These are phyloP conservation scores for Helichrysum umbraculigerum DNA, from an alignment of 129 eudicot genomes.

Conservation along the genomic window DNA sequence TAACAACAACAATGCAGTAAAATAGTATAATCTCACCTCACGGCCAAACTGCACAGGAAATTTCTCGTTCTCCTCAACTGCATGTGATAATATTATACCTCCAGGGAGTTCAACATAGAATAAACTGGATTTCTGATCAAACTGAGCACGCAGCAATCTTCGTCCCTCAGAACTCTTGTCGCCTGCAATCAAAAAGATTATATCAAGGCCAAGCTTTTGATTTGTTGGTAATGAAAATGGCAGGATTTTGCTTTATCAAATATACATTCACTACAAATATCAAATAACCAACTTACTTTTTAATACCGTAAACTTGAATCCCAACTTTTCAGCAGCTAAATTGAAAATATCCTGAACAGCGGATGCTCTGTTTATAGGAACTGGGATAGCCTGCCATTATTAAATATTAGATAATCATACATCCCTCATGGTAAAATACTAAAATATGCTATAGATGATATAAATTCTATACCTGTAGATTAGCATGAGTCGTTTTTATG, in stretches of 20 bases:
- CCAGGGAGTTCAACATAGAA: conserved; percentile 95
- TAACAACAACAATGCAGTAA: neutral
- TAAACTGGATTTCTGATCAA: conserved; percentile 59
- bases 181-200: conserved; percentile 32
- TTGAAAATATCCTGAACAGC: conserved; percentile 64
- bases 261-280: neutral
- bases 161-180: conserved; percentile 52
- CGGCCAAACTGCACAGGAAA: conserved; percentile 97
- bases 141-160: conserved; percentile 42
- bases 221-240: neutral
- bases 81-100: conserved; percentile 61
- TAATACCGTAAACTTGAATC: conserved; percentile 57
- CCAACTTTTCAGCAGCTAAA: conserved; percentile 91
- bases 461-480: conserved; percentile 60
- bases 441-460: neutral
- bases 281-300: conserved; percentile 52
- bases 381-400: conserved; percentile 68
- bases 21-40: conserved; percentile 58
- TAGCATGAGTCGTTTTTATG: conserved; percentile 81
- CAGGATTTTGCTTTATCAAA: neutral
- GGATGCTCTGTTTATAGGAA: conserved; percentile 77
- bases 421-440: neutral
- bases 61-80: conserved; percentile 75
- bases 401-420: neutral
- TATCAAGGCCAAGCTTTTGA: conserved; percentile 1